Base-by-base conservation (phyloP, 2,329 filamentous ascomycete genomes). In the Trichoderma lentiforme region DNA sequence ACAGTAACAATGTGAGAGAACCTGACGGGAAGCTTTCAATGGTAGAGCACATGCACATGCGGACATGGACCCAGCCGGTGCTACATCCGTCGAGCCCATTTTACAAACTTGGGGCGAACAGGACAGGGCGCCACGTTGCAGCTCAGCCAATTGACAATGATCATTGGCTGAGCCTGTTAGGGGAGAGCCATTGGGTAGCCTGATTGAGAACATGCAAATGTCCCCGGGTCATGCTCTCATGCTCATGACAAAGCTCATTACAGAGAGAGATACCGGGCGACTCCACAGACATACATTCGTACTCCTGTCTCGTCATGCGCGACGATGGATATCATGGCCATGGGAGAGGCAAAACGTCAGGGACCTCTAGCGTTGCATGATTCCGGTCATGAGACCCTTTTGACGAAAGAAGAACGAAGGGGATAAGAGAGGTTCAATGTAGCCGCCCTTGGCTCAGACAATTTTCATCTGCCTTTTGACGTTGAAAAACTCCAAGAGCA, bases 311-410 rank as follows among this genome's bases (percentile, higher is more conserved):
- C 53, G 58, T 47, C 36, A 63, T 62, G 71, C 64, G 66, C 51
- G 69, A 12, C 26, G 68, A 71, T 67, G 72, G 72, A 47, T 64
- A 71, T 43, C 47, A 57, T 68, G 51, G 69, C 39, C 43, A 39
- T 68, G 69, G 53, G 72, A 65, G 68, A 73, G 56, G 61, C 32
- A 73, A 74, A 74, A 68, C 71, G 47, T 74, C 61, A 72, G 71
- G 70, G 61, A 36, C 72, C 70, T 77, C 47, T 79, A 77, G 77
- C 78, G 77, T 77, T 74, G 75, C 74, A 76, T 76, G 72, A 71
- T 73, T 21, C 72, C 73, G 78, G 77, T 79, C 78, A 79, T 79
- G 78, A 75, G 78, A 79, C 77, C 77, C 77, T 73, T 63, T 43
- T 58, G 58, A 47, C 43, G 34, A 47, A 69, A 24, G 28, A 69